Conservation (phyloP, 495 filamentous ascomycete genomes). For the Daldinia decipiens region DNA sequence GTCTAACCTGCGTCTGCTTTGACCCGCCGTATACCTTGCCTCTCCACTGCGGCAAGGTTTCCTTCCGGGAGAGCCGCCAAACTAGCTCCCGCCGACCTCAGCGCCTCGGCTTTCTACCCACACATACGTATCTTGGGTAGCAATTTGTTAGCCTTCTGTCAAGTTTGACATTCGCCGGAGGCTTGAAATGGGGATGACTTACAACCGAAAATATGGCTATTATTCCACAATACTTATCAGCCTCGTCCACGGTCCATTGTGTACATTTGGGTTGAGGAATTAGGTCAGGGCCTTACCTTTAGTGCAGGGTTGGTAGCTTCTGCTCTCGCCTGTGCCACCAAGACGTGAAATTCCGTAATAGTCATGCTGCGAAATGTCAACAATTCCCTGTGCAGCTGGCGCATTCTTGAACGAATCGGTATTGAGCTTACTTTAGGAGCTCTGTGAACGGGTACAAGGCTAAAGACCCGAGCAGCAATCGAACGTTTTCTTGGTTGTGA, state of each 20-base stretch:
- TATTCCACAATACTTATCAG: conserved; percentile 37
- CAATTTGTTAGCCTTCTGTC: conserved; percentile 28
- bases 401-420: conserved; percentile 22
- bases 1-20: conserved; percentile 22
- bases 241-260: conserved; percentile 13
- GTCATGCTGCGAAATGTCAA: conserved; percentile 67
- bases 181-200: conserved; percentile 49
- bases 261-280: conserved; percentile 11
- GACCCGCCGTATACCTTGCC: conserved; percentile 13
- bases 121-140: conserved; percentile 63
- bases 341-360: conserved; percentile 67
- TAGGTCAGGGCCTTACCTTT: conserved; percentile 60
- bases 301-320: conserved; percentile 72
- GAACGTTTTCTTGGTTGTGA: conserved; percentile 69
- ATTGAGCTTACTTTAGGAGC: conserved; percentile 49
- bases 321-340: conserved; percentile 71
- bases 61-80: conserved; percentile 21
- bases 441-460: conserved; percentile 70
- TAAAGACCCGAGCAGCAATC: conserved; percentile 68
- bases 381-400: conserved; percentile 27
- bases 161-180: neutral
- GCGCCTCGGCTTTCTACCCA: conserved; percentile 60
- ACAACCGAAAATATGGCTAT: conserved; percentile 80
- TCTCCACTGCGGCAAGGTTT: conserved; percentile 26
- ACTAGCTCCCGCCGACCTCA: conserved; percentile 37